Base-by-base conservation (phyloP, 306 rosid species). In the Coriaria nepalensis region DNA sequence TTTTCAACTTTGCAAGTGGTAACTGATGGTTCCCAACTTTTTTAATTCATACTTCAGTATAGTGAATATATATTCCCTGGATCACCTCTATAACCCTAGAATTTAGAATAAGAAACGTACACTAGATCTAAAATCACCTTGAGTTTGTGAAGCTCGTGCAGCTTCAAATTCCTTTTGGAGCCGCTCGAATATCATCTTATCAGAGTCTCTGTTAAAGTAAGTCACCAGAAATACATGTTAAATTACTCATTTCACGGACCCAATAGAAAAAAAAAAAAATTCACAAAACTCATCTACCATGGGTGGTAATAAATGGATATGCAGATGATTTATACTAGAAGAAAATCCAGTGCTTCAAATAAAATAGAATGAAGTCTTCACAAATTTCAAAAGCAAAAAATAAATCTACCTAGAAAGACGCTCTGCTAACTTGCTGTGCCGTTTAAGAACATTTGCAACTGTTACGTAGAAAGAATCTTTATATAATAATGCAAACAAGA, bases 151-250 rank as follows among this genome's bases (percentile, higher is more conserved):
- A 70, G 87, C 82, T 52, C 76, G 57, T 29, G 98, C 94, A 72
- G 70, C 77, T 59, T 82, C 96, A 67, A 90, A 82, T 58, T 90
- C 98, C 63, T 68, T 90, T 53, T 69, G 83, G 48, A 90, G 77
- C 53, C 79, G 86, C 66, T 85, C 92, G 59, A 70, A 69, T 57
- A 79, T 64, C 66, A 66, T 73, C 76, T 85, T 90, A 78, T 90
- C 95, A 33, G 96, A 78, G 75, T 90, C 98, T 78, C 98, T 85
- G 49, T 62, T 43, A 52, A 55, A 54, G 54, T 32, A n/a, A 50
- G 40, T 44, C 36, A 43, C 10, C 49, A 20, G 55, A 11, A 45
- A 45, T n/a, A 45, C 8, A 45, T n/a, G 49, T 45, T 8, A 45
- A 45, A 10, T n/a, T 13, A 45, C 12, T 45, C 14, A 45, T 37